phyloP scores from a whole-genome alignment of 306 rosid species.

The Fragaria ananassa region DNA sequence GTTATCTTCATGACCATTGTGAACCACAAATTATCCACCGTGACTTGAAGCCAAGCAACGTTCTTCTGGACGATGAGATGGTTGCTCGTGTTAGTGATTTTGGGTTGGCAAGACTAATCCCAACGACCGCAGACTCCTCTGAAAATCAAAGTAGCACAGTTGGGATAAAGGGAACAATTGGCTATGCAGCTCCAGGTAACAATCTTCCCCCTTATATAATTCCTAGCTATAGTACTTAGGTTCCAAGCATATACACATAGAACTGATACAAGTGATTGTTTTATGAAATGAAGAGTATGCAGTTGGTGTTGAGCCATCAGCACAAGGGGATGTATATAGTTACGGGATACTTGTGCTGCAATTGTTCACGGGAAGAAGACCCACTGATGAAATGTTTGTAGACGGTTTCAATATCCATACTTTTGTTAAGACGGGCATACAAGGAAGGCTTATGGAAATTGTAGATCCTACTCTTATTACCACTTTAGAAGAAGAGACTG shows the following conservation, averaged over 20 bases:
- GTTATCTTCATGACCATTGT: conserved; percentile 34
- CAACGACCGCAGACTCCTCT: not conserved
- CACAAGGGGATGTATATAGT: conserved; percentile 33
- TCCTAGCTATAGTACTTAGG: not conserved
- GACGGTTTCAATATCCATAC: conserved; percentile 27
- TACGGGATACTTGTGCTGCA: conserved; percentile 39
- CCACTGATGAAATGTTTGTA: conserved; percentile 27
- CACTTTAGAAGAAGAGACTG: not conserved
- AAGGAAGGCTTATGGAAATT: conserved; percentile 24
- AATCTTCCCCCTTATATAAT: not conserved
- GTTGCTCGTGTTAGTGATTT: conserved; percentile 39
- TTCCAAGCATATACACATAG: not conserved
- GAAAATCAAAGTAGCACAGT: conserved; percentile 18
- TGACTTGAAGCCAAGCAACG: conserved; percentile 43
- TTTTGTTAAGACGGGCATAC: conserved; percentile 23
- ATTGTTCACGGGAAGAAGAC: conserved; percentile 29
- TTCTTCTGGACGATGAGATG: conserved; percentile 37
- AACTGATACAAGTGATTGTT: not conserved
- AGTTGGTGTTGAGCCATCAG: conserved; percentile 26
- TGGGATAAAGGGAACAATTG: conserved; percentile 25
- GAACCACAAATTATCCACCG: conserved; percentile 37
- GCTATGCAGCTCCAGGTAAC: conserved; percentile 29
- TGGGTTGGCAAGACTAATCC: conserved; percentile 33
- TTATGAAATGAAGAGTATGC: conserved; percentile 32
- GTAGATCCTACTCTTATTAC: conserved; percentile 33